Conservation (phyloP, 495 filamentous ascomycete genomes). For the Talaromyces proteolyticus region DNA sequence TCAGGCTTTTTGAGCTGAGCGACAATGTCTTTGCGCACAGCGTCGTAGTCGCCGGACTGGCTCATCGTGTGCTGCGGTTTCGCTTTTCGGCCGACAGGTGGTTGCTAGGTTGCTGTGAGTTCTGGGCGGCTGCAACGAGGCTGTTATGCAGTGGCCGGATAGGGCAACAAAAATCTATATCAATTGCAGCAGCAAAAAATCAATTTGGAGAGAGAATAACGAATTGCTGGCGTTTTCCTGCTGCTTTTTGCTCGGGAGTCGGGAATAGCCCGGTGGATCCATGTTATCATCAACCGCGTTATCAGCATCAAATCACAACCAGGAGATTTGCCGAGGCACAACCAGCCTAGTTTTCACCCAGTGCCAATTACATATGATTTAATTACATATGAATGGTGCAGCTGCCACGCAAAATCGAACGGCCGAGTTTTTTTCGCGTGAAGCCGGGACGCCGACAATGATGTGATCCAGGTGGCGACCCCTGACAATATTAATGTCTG, state of each 20-base stretch:
- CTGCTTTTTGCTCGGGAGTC: not conserved
- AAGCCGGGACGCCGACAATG: too few relatives aligned
- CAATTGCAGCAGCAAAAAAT: too few relatives aligned
- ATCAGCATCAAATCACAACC: not conserved
- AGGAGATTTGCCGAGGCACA: not conserved
- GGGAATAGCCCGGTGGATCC: not conserved
- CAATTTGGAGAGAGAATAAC: too few relatives aligned
- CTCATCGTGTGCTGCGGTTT: slow-evolving; percentile 22
- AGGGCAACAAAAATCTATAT: too few relatives aligned
- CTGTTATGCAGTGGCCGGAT: too few relatives aligned
- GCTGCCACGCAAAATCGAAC: too few relatives aligned
- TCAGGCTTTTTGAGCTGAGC: slow-evolving; percentile 50
- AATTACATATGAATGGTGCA: too few relatives aligned
- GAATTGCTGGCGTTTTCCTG: too few relatives aligned
- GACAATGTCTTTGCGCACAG: slow-evolving; percentile 48
- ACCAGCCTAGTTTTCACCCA: not conserved
- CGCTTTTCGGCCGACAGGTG: slow-evolving; percentile 24
- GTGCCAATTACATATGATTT: not conserved
- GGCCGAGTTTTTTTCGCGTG: too few relatives aligned
- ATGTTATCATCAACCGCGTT: not conserved
- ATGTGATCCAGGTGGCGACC: too few relatives aligned
- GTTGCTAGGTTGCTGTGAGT: not conserved
- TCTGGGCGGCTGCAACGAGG: too few relatives aligned
- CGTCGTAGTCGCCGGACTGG: slow-evolving; percentile 37
- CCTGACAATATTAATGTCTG: too few relatives aligned